These are phyloP conservation scores for Litsea cubeba DNA, from an alignment of 164 flowering plant genomes.

Conservation along the genomic window DNA sequence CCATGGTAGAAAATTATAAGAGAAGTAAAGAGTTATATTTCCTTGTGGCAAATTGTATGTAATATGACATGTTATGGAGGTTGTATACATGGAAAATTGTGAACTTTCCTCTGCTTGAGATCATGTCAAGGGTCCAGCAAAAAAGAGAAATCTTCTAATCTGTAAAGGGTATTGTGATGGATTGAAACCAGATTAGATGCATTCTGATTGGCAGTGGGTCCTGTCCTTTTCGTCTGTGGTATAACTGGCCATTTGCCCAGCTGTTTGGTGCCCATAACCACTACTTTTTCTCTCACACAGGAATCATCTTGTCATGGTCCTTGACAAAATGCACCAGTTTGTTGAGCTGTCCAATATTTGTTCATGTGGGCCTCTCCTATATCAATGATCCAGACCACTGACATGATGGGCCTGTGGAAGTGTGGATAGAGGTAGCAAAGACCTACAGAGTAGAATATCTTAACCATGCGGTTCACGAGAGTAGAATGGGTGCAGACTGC, in stretches of 20 bases:
- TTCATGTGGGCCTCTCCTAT: not conserved
- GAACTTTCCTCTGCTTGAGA: not conserved
- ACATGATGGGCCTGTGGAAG: not conserved
- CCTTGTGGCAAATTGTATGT: too few relatives aligned
- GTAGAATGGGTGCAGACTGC: not conserved
- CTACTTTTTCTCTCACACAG: too few relatives aligned
- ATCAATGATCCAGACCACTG: not conserved
- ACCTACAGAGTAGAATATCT: too few relatives aligned
- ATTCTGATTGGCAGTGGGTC: too few relatives aligned
- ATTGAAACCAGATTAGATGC: not conserved
- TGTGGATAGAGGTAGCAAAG: too few relatives aligned
- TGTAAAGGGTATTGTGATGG: not conserved
- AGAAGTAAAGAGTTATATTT: too few relatives aligned
- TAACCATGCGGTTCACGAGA: too few relatives aligned
- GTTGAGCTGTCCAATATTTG: not conserved
- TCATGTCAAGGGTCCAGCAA: not conserved
- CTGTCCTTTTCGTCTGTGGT: too few relatives aligned
- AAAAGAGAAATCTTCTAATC: not conserved
- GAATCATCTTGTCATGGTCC: not conserved
- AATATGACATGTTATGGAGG: too few relatives aligned
- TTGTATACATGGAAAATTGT: not conserved
- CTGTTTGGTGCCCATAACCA: not conserved
- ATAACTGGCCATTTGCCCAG: not conserved
- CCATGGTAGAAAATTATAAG: too few relatives aligned
- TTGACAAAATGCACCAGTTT: not conserved